Evolutionary conservation across 768 basidiomycete genomes (phyloP), one percentile per base, ranked within the genome.

Genomic region (Nevesoporus exiguus): DNA sequence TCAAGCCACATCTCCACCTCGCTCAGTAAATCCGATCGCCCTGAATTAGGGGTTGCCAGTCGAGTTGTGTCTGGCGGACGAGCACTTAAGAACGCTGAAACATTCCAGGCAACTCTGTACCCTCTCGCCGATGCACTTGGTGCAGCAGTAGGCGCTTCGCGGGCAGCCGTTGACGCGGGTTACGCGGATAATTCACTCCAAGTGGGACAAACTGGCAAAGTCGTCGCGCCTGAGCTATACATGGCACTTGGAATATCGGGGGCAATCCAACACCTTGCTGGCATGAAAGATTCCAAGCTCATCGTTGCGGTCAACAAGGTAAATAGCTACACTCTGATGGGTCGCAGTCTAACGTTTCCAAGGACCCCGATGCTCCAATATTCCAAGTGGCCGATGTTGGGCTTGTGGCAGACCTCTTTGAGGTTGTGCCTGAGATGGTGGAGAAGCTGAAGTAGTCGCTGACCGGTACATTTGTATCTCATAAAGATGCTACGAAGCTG

Each of bases 201-300:
- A 72, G 97, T 99, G n/a, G 97, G 97, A 22, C 97, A 99, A 76
- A 99, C 97, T 0, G 97, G 97, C 51, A 98, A 98, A 73, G 90
- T 99, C 33, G 95, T 98, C 40, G 96, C 97, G 3, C 96, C 97
- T 0, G 91, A 96, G 67, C 75, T 99, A 49, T 99, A 99, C 73
- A 82, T 98, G 72, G 97, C 97, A 4, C 73, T 98, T 46, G 97
- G 97, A 47, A 98, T 99, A 62, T 97, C 94, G 9, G 97, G 97
- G 17, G 97, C 97, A 14, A 99, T 98, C 63, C 97, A 99, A 74
- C 97, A 99, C 76, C 77, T 98, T 51, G 97, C 97, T 21, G 97
- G 97, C 9, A 99, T 98, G 97, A 99, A 99, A 71, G 97, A 98
- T 65, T 94, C 92, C 11, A 99, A 98, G 76, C 77, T 98, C 59